These are phyloP conservation scores for Phytophthora hybrid DNA, from an alignment of 352 stramenopile genomes.

Conservation along the genomic window DNA sequence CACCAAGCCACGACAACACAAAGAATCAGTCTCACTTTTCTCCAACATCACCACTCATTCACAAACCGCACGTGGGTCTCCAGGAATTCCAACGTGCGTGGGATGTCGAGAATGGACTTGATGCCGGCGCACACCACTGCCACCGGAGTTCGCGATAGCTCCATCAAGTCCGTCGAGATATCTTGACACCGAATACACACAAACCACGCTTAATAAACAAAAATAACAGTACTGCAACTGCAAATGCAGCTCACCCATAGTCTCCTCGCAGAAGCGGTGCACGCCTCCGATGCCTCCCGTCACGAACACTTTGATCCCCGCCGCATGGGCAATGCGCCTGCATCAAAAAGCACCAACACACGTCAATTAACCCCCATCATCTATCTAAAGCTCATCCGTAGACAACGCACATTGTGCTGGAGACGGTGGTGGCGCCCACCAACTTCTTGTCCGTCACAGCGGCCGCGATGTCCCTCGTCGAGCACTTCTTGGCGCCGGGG, in stretches of 20 bases:
- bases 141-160: constrained; percentile 95
- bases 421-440: constrained; percentile 96
- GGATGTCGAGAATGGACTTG: constrained; percentile 99
- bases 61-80: constrained; percentile 88
- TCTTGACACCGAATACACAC: constrained; percentile 51
- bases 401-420: constrained; percentile 92
- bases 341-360: background rate
- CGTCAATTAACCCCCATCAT: background rate
- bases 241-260: constrained; percentile 71
- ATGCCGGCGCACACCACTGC: constrained; percentile 98
- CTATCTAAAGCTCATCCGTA: background rate
- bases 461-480: constrained; percentile 84
- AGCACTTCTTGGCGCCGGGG: constrained; percentile 73
- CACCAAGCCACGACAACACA: constrained; percentile 10
- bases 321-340: constrained; percentile 92
- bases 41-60: background rate
- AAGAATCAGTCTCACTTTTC: background rate
- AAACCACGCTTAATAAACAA: background rate
- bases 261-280: constrained; percentile 95
- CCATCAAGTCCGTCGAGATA: constrained; percentile 97
- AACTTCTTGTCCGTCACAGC: constrained; percentile 74
- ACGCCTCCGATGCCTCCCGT: constrained; percentile 98
- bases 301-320: constrained; percentile 97
- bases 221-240: background rate
- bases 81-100: constrained; percentile 96